phyloP scores from a whole-genome alignment of 2,329 filamentous ascomycete genomes.

The Fusarium sp. region DNA sequence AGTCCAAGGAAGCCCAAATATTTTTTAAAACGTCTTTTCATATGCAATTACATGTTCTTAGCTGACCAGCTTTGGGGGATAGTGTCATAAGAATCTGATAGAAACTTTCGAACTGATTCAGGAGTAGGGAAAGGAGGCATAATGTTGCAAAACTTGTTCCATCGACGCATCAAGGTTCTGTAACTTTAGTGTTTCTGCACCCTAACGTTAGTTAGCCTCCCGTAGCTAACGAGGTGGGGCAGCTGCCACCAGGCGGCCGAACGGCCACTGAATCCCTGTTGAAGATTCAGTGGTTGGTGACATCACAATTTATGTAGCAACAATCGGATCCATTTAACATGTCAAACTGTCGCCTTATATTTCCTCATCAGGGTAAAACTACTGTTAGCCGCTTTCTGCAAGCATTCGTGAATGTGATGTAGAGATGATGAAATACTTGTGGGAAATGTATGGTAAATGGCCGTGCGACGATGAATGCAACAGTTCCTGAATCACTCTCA shows the following conservation, averaged over 20 bases:
- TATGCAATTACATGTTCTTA: neutral
- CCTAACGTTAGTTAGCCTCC: too few species aligned
- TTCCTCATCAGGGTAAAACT: neutral
- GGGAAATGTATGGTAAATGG: neutral
- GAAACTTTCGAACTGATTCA: neutral
- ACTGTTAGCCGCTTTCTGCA: neutral
- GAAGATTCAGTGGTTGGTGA: neutral
- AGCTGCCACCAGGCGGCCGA: neutral
- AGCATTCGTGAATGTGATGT: neutral
- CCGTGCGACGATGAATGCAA: neutral
- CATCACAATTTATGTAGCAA: neutral
- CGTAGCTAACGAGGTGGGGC: too few species aligned
- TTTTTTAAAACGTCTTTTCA: neutral
- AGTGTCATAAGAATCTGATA: neutral
- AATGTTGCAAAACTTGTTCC: neutral
- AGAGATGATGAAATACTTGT: neutral
- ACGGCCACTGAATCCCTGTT: neutral
- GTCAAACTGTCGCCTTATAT: too few species aligned
- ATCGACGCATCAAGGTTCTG: neutral
- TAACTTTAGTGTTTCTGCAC: neutral
- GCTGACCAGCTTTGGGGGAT: neutral
- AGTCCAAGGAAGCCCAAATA: too few species aligned
- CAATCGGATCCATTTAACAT: neutral
- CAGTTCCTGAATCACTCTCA: neutral
- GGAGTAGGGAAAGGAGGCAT: neutral